Evolutionary conservation across 2,329 filamentous ascomycete genomes (phyloP).

Genomic region (Ceratocystis harringtonii): DNA sequence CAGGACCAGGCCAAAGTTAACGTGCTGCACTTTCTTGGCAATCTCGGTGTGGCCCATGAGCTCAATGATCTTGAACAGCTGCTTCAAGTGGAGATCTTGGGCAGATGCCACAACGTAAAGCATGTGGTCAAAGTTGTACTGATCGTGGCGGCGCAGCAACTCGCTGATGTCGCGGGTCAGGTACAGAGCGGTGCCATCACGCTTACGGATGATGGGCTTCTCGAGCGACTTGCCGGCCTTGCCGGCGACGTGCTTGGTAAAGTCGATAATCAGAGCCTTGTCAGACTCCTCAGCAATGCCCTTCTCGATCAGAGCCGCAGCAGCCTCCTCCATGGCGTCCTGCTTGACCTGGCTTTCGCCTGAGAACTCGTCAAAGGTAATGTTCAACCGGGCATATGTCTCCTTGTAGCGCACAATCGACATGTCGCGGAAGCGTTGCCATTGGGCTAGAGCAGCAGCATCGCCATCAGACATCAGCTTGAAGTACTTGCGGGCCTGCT

Average conservation of each 20-base stretch:
- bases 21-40: slow-evolving; percentile 52
- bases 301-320: slow-evolving; percentile 46
- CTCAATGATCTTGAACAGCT: slow-evolving; percentile 63
- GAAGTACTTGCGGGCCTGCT: slow-evolving; percentile 60
- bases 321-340: slow-evolving; percentile 49
- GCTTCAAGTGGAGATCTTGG: slow-evolving; percentile 57
- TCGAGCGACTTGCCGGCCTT: slow-evolving; percentile 56
- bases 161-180: slow-evolving; percentile 66
- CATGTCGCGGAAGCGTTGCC: slow-evolving; percentile 51
- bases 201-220: slow-evolving; percentile 56
- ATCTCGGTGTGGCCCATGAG: slow-evolving; percentile 55
- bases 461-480: slow-evolving; percentile 58
- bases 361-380: slow-evolving; percentile 57
- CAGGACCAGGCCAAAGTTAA: slow-evolving; percentile 60
- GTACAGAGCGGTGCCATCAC: slow-evolving; percentile 61
- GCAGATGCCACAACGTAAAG: slow-evolving; percentile 62
- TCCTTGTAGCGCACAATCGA: slow-evolving; percentile 52
- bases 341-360: slow-evolving; percentile 60
- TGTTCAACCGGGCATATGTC: slow-evolving; percentile 56
- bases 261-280: slow-evolving; percentile 60
- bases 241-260: slow-evolving; percentile 49
- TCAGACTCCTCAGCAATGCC: slow-evolving; percentile 53
- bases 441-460: slow-evolving; percentile 42
- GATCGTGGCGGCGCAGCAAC: slow-evolving; percentile 47
- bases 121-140: slow-evolving; percentile 60